phyloP scores from a whole-genome alignment of 139 green algal genomes.

The Zygnema cylindricum region DNA sequence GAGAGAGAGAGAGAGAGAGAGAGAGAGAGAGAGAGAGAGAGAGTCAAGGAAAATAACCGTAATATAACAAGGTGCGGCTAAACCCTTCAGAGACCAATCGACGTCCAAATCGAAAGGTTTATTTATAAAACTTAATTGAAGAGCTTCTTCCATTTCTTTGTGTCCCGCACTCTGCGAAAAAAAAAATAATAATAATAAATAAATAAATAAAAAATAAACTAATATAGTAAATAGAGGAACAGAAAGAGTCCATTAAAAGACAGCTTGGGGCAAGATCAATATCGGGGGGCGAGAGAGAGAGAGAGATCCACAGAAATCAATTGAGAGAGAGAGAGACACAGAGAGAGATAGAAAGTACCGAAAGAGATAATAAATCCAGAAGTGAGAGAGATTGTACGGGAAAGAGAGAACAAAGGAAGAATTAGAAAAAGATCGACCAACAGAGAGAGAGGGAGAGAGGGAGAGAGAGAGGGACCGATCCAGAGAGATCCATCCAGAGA shows the following conservation, averaged over 20 bases:
- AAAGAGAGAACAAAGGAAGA: neutral
- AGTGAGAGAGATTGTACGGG: neutral
- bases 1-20: neutral
- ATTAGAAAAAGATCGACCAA: neutral
- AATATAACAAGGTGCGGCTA: conserved; percentile 79
- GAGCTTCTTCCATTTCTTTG: conserved; percentile 53
- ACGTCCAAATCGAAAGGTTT: conserved; percentile 76
- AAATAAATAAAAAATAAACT: too few relatives aligned
- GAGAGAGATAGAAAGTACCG: too few relatives aligned
- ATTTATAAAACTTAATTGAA: conserved; percentile 67
- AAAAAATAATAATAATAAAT: too few relatives aligned
- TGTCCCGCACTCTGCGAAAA: conserved; percentile 14
- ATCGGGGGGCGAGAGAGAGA: too few relatives aligned
- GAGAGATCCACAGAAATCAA: too few relatives aligned
- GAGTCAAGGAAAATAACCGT: conserved; percentile 67
- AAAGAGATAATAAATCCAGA: too few relatives aligned
- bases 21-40: neutral
- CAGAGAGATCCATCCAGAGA: too few relatives aligned
- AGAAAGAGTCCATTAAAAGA: too few relatives aligned
- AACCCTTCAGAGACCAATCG: conserved; percentile 71
- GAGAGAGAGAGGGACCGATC: conserved; percentile 4
- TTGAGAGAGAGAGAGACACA: too few relatives aligned
- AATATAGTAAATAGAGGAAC: too few relatives aligned
- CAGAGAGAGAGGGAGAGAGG: neutral
- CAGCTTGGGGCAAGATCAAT: too few relatives aligned